Conservation (phyloP, 495 filamentous ascomycete species). For the Podospora sp. region DNA sequence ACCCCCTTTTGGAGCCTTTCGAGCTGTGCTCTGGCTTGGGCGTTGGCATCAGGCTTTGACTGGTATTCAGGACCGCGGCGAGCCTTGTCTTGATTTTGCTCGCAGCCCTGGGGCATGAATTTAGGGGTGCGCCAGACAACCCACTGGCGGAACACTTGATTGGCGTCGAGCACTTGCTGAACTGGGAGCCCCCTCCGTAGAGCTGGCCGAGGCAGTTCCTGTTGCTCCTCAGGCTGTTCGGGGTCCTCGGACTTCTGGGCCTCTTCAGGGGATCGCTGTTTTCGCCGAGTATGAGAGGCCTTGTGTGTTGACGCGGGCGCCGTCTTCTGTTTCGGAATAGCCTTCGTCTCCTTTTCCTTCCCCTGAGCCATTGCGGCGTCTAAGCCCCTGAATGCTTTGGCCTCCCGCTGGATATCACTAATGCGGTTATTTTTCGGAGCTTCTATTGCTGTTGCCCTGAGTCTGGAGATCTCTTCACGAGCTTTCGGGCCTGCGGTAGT, state of each 20-base stretch:
- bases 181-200: neutral
- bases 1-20: neutral
- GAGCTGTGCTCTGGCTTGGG: neutral
- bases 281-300: too few species aligned
- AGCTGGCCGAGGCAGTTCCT: neutral
- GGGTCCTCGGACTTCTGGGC: neutral
- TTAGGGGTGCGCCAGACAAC: neutral
- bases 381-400: too few species aligned
- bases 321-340: neutral
- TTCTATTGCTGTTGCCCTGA: neutral
- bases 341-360: neutral
- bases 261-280: too few species aligned
- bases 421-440: neutral
- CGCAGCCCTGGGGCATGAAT: neutral
- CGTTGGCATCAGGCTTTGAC: neutral
- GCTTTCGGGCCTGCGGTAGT: neutral
- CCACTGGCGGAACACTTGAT: neutral
- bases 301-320: too few species aligned
- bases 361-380: neutral
- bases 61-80: neutral
- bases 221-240: neutral
- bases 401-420: too few species aligned
- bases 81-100: neutral
- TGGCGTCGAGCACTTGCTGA: neutral
- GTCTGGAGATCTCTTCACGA: neutral